Evolutionary conservation across 176 grass and related monocot species (phyloP), one percentile per base, ranked within the genome.

Genomic region (Oryza nivara): DNA sequence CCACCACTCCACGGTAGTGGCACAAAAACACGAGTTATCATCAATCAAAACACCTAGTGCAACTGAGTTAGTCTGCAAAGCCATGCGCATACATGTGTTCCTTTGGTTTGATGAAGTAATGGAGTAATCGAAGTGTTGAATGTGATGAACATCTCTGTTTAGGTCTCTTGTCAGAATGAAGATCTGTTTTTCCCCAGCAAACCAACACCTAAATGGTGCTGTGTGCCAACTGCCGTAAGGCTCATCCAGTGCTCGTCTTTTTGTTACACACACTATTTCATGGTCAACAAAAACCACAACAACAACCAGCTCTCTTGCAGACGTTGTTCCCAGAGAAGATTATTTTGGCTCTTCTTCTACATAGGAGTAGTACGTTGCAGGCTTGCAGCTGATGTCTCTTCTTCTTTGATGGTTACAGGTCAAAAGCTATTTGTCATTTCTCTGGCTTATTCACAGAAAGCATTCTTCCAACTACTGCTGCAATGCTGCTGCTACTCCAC

Each of bases 371-470:
- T 13, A 71, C 11, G 70, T 25, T 56, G 17, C 16, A 56, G 52
- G 52, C 52, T 56, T 61, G 56, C 56, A 45, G 41, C 38, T 46
- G n/a, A 7, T 25, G 70, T 25, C 43, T 11, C 40, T 71, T 45
- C 17, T 40, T 43, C 7, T 45, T 14, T 43, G n/a, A 25, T 63
- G 5, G n/a, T 23, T 63, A 23, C 58, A 47, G 43, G 22, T 16
- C 71, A 74, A 74, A 74, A 74, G 71, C 13, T 25, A 25, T 26
- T 26, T 17, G 44, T 26, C 70, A 47, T 63, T 63, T 63, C 20
- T 63, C 58, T 10, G 58, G n/a, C 58, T 63, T n/a, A 63, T 63
- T 63, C 58, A 63, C 58, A 63, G 58, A 63, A 63, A 63, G 58
- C n/a, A 63, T 23, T 63, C 58, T 63, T 23, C 58, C 8, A 23